Percentiles rank a stretch among this genome's conserved stretches.
phyloP scores from a whole-genome alignment of 2,329 filamentous ascomycete species.

The Sporothrix sp. region DNA sequence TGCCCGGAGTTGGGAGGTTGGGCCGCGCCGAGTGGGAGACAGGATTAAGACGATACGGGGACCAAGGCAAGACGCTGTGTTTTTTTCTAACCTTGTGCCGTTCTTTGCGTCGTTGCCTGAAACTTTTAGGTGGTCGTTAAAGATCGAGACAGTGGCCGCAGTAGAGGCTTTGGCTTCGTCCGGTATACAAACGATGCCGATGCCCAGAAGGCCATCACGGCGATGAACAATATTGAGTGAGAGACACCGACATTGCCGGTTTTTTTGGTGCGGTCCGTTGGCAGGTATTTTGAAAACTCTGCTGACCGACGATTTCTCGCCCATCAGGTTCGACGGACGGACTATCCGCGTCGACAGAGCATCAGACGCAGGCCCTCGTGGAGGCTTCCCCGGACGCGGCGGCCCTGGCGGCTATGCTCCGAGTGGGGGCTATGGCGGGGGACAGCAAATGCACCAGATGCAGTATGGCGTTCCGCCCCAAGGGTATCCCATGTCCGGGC shows the following conservation, averaged over 20 bases:
- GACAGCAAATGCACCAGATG: conserved; percentile 27
- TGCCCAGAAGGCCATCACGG: conserved; percentile 64
- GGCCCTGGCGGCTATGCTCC: conserved; percentile 24
- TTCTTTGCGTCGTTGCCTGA: not conserved
- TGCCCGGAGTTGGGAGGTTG: too few species aligned
- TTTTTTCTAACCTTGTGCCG: conserved; percentile 11
- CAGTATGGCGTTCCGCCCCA: conserved; percentile 26
- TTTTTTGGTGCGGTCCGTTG: not conserved
- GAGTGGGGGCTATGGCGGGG: conserved; percentile 26
- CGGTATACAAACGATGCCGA: conserved; percentile 70
- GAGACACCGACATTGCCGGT: conserved; percentile 25
- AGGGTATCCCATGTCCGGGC: conserved; percentile 28
- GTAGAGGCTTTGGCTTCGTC: conserved; percentile 95
- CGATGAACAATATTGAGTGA: conserved; percentile 87
- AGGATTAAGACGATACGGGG: too few species aligned
- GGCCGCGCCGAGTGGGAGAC: too few species aligned
- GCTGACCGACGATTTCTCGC: conserved; percentile 15
- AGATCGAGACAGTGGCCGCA: conserved; percentile 91
- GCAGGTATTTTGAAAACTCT: not conserved
- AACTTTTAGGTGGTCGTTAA: conserved; percentile 81
- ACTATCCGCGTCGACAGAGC: conserved; percentile 93
- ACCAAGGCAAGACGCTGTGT: too few species aligned
- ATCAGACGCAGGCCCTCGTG: conserved; percentile 63
- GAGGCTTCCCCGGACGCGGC: conserved; percentile 39
- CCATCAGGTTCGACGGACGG: conserved; percentile 76